A percentile compares a stretch with the other conserved stretches of the same genome.
These are phyloP conservation scores for Ganoderma lucidum DNA, from an alignment of 1,284 basidiomycete genomes.

Conservation along the genomic window DNA sequence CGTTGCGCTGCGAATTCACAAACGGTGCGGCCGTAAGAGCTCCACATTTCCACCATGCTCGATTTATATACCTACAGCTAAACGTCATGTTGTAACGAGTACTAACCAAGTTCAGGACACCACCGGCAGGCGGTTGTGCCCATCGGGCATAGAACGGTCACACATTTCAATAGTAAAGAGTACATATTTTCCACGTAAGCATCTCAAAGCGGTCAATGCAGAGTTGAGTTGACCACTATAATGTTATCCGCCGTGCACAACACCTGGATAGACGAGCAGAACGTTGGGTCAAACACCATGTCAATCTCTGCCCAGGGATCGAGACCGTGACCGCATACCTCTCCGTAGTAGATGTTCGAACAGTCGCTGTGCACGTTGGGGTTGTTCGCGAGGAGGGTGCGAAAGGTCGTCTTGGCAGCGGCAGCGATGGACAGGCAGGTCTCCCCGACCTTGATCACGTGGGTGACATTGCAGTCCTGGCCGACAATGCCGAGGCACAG, in stretches of 20 bases:
- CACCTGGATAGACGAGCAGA: slow-evolving; percentile 1
- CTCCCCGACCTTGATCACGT: slow-evolving; percentile 47
- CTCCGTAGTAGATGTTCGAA: slow-evolving; percentile 44
- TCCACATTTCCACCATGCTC: no score
- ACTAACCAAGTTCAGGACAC: no score
- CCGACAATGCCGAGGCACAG: slow-evolving; percentile 31
- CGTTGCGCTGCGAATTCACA: no score
- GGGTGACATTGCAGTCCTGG: slow-evolving; percentile 27
- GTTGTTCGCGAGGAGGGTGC: slow-evolving; percentile 59
- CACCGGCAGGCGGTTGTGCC: no score
- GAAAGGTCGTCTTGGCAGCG: slow-evolving; percentile 45
- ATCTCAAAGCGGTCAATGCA: no score
- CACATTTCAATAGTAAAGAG: no score
- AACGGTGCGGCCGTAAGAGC: no score
- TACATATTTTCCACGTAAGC: no score
- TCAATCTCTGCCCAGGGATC: background rate
- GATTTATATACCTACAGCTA: no score
- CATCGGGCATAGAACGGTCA: no score
- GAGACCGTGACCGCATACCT: slow-evolving; percentile 5
- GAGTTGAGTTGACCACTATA: slow-evolving; percentile 6
- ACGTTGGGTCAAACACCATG: background rate
- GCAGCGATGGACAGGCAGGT: slow-evolving; percentile 49
- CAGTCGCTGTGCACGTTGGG: slow-evolving; percentile 58
- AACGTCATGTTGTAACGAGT: no score
- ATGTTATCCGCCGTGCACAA: slow-evolving; percentile 19